Percentiles rank a stretch among this genome's conserved stretches.
Evolutionary conservation across 208 protist genomes (phyloP).

Genomic region (Wallacemonas sp.): DNA sequence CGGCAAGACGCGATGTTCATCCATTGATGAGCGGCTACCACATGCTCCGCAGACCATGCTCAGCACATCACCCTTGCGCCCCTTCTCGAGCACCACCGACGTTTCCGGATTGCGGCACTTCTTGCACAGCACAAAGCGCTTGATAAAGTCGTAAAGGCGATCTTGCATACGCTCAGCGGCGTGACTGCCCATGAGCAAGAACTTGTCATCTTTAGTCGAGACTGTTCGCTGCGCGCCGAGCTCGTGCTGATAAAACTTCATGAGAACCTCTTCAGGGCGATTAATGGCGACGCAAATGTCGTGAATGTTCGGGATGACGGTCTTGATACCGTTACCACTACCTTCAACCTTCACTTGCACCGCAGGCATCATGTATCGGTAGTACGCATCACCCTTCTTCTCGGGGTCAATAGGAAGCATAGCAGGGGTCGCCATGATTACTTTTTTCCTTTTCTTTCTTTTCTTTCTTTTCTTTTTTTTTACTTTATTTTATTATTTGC

Average conservation of each 20-base stretch:
- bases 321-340: conserved; percentile 95
- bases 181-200: conserved; percentile 85
- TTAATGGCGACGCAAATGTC: conserved; percentile 89
- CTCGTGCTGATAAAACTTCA: conserved; percentile 90
- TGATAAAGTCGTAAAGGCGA: conserved; percentile 86
- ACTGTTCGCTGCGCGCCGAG: conserved; percentile 84
- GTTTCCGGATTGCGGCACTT: conserved; percentile 91
- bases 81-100: conserved; percentile 43
- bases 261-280: conserved; percentile 84
- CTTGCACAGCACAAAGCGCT: conserved; percentile 86
- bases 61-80: conserved; percentile 49
- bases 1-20: conserved; percentile 52
- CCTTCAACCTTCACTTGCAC: conserved; percentile 92
- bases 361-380: conserved; percentile 94
- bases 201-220: conserved; percentile 85
- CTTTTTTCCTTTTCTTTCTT: conserved; percentile 15
- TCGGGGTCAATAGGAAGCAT: conserved; percentile 91
- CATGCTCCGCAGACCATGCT: conserved; percentile 76
- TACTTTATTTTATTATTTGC: background rate
- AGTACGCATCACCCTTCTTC: conserved; percentile 87
- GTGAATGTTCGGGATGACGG: conserved; percentile 93
- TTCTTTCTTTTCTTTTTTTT: conserved; percentile 2
- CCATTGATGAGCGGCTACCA: conserved; percentile 43
- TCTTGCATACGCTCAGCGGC: conserved; percentile 80
- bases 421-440: conserved; percentile 51